Base-by-base conservation (phyloP, 805 yeast genomes). In the Starmerella sirachaensis region DNA sequence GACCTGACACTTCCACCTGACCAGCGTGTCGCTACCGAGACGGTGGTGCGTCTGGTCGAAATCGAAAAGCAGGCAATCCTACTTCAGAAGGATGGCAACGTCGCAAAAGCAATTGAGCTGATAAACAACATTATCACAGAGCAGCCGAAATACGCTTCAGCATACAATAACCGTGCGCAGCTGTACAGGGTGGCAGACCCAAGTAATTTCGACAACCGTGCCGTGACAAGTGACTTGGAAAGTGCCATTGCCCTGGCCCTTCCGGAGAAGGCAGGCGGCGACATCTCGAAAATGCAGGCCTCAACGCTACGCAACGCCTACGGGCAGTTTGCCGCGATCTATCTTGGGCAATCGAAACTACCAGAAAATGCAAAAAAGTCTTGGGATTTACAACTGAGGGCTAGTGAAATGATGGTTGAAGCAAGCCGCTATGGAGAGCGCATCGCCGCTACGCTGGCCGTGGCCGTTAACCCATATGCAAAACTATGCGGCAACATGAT, bases 101-200 rank as follows among this genome's bases (percentile, higher is more conserved):
- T 14, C 12, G 22, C 11, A 1, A 39, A 16, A 24, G 56, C 56
- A 2, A 17, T 45, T 27, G 41, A 20, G 8, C 21, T 50, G 4
- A 34, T 58, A 22, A 31, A 43, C 31, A 37, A 14, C 5, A 39
- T 58, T 20, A 40, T 58, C 6, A 33, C 17, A 6, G 26, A 27
- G 24, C 40, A 49, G n/a, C 60, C 61, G 7, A 19, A 32, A 5
- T 56, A 58, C 26, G 58, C 61, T 4, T 50, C 58, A 3, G 61
- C 54, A 4, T 57, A 58, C 44, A 56, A 55, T 43, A 58, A 58
- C 40, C 49, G 58, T 3, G 61, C 61, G 2, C 62, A 58, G 40
- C 17, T 37, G 19, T 27, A 19, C 12, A 44, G 46, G 1, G 13
- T 31, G 21, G 19, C 11, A 13, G 17, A 22, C 14, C 30, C 23